Base-by-base conservation (phyloP, 2,329 filamentous ascomycete species). In the Fusarium buxicola region DNA sequence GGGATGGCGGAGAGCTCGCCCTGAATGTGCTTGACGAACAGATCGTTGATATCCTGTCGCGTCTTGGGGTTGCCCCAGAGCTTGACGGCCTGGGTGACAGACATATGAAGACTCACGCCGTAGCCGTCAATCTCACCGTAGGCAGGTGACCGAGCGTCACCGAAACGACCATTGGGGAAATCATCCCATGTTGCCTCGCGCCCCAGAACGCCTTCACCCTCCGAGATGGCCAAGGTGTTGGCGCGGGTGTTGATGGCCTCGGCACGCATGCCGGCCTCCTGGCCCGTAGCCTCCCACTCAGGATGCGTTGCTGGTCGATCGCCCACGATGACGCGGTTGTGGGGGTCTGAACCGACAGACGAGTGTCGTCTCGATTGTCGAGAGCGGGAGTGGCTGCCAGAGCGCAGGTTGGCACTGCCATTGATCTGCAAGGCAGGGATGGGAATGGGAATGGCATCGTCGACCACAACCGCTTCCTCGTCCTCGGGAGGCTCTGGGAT, bases 101-200 rank as follows among this genome's bases (percentile, higher is more conserved):
- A 92, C 73, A 97, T 92, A 78, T 97, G 95, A 34, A 99, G 82
- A 54, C 90, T 95, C n/a, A 96, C 93, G 10, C 95, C 95, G 74
- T 98, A 98, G n/a, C 94, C 94, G 73, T 98, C 94, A 57, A 97
- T 97, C 76, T 97, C 93, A 70, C 94, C 94, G 73, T 96, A 98
- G 1, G 94, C 94, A 1, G 93, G 93, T 3, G 93, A 97, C 48
- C 94, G 87, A 5, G 94, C 92, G 72, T 97, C 94, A 73, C 94
- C 94, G 88, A 94, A 98, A 52, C 94, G 87, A 25, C 94, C 95
- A 80, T 98, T 98, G 63, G 94, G 94, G 76, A 93, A 99, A 73
- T 99, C 95, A 72, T 99, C 95, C 95, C 95, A 99, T 1, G 95
- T 99, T 30, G 95, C 95, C 81, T 98, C 94, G 45, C 95, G 86